Percentiles rank a stretch among this genome's conserved stretches.
Evolutionary conservation across 2,329 filamentous ascomycete species (phyloP).

Genomic region (Zymoseptoria tritici): DNA sequence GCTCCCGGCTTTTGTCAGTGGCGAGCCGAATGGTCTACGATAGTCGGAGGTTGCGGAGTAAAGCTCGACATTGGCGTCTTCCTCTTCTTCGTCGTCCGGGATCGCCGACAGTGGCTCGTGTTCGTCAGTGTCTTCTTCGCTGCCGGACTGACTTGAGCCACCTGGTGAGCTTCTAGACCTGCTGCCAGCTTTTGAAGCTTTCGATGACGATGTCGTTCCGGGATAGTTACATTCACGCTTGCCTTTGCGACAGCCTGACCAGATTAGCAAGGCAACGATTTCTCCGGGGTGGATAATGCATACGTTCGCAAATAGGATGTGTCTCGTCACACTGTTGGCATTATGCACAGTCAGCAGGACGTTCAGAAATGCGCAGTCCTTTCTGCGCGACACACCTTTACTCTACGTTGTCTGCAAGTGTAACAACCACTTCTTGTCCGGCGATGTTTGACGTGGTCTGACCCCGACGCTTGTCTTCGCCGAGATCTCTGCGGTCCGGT

Average conservation of each 20-base stretch:
- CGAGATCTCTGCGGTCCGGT: conserved; percentile 20
- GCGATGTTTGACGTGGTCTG: conserved; percentile 83
- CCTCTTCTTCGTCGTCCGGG: conserved; percentile 40
- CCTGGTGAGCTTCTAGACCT: conserved; percentile 40
- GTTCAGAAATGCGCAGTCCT: background rate
- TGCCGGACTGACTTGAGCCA: conserved; percentile 45
- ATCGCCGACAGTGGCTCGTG: conserved; percentile 36
- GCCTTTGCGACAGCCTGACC: conserved; percentile 76
- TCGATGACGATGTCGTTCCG: conserved; percentile 52
- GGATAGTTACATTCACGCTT: conserved; percentile 87
- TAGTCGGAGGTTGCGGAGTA: conserved; percentile 20
- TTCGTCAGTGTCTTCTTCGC: conserved; percentile 39
- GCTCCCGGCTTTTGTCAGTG: conserved; percentile 25
- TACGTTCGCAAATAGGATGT: conserved; percentile 74
- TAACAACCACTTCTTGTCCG: conserved; percentile 90
- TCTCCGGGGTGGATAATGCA: conserved; percentile 18
- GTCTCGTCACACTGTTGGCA: conserved; percentile 72
- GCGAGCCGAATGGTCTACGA: conserved; percentile 33
- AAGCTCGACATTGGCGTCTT: conserved; percentile 27
- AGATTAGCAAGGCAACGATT: conserved; percentile 6
- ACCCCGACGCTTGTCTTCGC: conserved; percentile 22
- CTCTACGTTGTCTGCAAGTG: conserved; percentile 80
- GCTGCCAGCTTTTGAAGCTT: conserved; percentile 35
- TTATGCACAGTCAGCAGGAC: conserved; percentile 12
- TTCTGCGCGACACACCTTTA: conserved; percentile 50